Conservation (phyloP, 768 basidiomycete species). For the Mycena maculata region DNA sequence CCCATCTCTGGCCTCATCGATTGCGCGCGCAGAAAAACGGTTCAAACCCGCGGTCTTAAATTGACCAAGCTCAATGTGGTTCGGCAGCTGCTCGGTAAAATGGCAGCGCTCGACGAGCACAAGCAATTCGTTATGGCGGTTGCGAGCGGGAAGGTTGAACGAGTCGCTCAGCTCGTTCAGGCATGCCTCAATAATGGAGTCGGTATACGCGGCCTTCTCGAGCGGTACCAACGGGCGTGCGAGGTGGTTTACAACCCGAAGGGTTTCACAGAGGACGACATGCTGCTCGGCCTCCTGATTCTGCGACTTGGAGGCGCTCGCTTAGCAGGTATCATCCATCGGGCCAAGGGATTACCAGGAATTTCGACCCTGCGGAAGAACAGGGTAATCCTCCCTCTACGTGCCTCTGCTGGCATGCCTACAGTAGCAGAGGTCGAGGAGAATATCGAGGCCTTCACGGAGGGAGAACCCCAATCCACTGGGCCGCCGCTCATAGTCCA, state of each 20-base stretch:
- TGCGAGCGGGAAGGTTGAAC: slow-evolving; percentile 34
- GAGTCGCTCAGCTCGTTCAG: slow-evolving; percentile 33
- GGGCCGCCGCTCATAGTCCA: not conserved
- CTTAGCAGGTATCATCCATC: slow-evolving; percentile 5
- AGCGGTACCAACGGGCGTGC: slow-evolving; percentile 30
- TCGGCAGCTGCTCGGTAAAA: slow-evolving; percentile 22
- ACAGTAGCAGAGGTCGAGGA: not conserved
- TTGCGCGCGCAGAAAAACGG: slow-evolving; percentile 23
- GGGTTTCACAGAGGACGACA: slow-evolving; percentile 37
- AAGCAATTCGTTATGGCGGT: slow-evolving; percentile 40
- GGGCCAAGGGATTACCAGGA: not conserved
- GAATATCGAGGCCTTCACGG: slow-evolving; percentile 1
- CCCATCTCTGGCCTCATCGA: slow-evolving; percentile 23
- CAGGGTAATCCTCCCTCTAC: not conserved
- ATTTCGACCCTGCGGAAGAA: not conserved
- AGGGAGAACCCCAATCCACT: not conserved
- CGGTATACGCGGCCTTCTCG: slow-evolving; percentile 36
- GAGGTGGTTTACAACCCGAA: slow-evolving; percentile 33
- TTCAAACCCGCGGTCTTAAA: slow-evolving; percentile 16
- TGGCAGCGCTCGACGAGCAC: slow-evolving; percentile 28
- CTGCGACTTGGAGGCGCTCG: slow-evolving; percentile 4
- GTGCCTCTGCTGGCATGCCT: not conserved
- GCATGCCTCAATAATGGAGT: slow-evolving; percentile 30
- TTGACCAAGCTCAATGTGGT: slow-evolving; percentile 28
- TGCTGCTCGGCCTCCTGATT: slow-evolving; percentile 1